Percentiles rank a stretch among this genome's conserved stretches.
Conservation (phyloP, 805 yeast species). For the Priceomyces fermenticarens region DNA sequence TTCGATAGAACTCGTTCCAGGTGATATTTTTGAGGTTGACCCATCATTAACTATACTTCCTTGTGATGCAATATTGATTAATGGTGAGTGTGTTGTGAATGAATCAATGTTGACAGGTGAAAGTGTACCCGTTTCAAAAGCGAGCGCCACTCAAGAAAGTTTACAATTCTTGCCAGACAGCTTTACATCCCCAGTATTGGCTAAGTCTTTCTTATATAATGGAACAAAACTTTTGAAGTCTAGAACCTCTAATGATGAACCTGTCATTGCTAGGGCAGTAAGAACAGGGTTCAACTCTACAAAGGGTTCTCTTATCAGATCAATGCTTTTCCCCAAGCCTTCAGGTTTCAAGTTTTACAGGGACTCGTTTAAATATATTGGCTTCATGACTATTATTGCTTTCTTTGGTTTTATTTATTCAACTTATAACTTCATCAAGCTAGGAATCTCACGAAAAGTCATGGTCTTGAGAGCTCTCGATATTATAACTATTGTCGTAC, state of each 20-base stretch:
- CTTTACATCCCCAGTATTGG: slow-evolving; percentile 61
- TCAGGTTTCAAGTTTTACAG: slow-evolving; percentile 88
- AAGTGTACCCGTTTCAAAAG: slow-evolving; percentile 91
- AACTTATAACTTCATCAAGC: slow-evolving; percentile 72
- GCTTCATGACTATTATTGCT: slow-evolving; percentile 88
- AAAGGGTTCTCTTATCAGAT: slow-evolving; percentile 88
- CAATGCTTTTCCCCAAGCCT: slow-evolving; percentile 97
- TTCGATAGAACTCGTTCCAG: slow-evolving; percentile 85
- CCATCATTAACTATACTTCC: slow-evolving; percentile 75
- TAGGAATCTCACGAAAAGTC: slow-evolving; percentile 65
- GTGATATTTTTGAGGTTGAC: slow-evolving; percentile 92
- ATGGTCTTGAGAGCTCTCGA: slow-evolving; percentile 90
- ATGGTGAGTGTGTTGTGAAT: slow-evolving; percentile 95
- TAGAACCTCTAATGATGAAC: slow-evolving; percentile 66
- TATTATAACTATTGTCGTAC: slow-evolving; percentile 93
- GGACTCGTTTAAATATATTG: slow-evolving; percentile 94
- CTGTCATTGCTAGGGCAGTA: slow-evolving; percentile 83
- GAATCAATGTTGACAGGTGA: slow-evolving; percentile 99
- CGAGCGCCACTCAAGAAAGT: slow-evolving; percentile 60
- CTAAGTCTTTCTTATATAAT: slow-evolving; percentile 74
- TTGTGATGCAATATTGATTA: slow-evolving; percentile 80
- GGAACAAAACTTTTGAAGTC: slow-evolving; percentile 90
- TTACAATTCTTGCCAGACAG: slow-evolving; percentile 56
- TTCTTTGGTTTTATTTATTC: slow-evolving; percentile 78
- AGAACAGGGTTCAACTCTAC: slow-evolving; percentile 94